Evolutionary conservation across 2,329 filamentous ascomycete genomes (phyloP), one percentile per base, ranked within the genome.

Genomic region (Fusarium sp.): DNA sequence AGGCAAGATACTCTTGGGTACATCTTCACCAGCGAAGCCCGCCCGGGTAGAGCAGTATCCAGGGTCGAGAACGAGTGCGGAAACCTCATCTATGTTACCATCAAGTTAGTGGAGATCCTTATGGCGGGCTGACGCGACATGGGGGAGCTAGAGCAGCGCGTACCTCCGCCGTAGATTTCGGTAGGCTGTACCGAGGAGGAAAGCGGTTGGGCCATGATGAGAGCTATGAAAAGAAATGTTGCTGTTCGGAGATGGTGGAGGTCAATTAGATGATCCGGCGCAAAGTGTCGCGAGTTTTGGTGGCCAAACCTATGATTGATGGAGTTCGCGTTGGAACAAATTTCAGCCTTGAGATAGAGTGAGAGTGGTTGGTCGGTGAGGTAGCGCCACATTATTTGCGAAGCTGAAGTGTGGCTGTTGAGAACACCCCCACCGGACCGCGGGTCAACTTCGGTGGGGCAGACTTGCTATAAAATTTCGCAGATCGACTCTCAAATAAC

Each of bases 21-120:
- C 91, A 82, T 99, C 96, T 87, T 99, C 97, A 77, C 97, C 96
- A 14, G 97, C 97, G 77, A 98, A 99, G 62, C 96, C 96, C 64
- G 94, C 96, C 81, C 97, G 94, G 42, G 93, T 94, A 73, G 90
- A 91, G 77, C 92, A 93, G 83, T 94, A 98, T 67, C 97, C 96
- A 5, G 96, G 93, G 78, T 99, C 96, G 77, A 99, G 93, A 39
- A 99, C 93, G 74, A 99, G 92, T 54, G 97, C 97, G 37, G 94
- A 97, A 71, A 99, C 94, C 84, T 99, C 96, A 85, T 99, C 96
- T 97, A 75, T 61, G 62, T 55, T 54, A 68, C 52, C 31, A 56
- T 60, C 42, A 44, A 54, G 64, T 72, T 67, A 76, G 72, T 64
- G 57, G 59, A 46, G 52, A 57, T 54, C 52, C 52, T 65, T 42